Evolutionary conservation across 306 rosid genomes (phyloP).

Genomic region (Lathyrus tuberosus): DNA sequence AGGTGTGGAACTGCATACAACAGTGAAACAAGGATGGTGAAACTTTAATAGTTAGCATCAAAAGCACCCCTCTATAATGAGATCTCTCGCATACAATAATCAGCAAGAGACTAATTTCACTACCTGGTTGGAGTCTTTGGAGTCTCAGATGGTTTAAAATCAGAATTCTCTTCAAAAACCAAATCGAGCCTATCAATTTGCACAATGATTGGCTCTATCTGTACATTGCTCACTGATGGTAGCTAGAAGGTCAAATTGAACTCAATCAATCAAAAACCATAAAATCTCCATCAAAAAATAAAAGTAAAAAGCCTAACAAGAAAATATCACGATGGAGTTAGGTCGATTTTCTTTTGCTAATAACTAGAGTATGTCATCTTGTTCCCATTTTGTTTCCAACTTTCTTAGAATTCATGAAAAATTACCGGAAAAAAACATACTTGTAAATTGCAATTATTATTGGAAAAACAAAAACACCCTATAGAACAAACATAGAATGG

Average conservation of each 20-base stretch:
- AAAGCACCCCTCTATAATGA: constrained; percentile 26
- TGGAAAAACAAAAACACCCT: neutral
- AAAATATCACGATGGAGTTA: neutral
- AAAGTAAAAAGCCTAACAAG: neutral
- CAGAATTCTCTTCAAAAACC: constrained; percentile 81
- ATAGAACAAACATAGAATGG: neutral
- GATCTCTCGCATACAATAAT: constrained; percentile 28
- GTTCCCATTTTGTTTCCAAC: neutral
- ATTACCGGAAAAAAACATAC: neutral
- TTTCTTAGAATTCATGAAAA: neutral
- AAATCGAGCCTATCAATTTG: constrained; percentile 85
- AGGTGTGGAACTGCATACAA: constrained; percentile 56
- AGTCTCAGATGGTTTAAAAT: constrained; percentile 50
- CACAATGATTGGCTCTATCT: constrained; percentile 81
- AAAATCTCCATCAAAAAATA: neutral
- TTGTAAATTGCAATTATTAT: neutral
- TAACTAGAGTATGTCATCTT: neutral
- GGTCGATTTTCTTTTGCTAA: neutral
- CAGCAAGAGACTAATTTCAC: constrained; percentile 11
- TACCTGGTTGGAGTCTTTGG: constrained; percentile 61
- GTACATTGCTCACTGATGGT: constrained; percentile 84
- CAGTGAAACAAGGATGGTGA: constrained; percentile 18
- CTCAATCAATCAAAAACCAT: constrained; percentile 37
- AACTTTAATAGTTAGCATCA: constrained; percentile 14
- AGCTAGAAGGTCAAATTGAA: constrained; percentile 53